Evolutionary conservation across 2,329 filamentous ascomycete species (phyloP).

Genomic region (Neonectria faginata): DNA sequence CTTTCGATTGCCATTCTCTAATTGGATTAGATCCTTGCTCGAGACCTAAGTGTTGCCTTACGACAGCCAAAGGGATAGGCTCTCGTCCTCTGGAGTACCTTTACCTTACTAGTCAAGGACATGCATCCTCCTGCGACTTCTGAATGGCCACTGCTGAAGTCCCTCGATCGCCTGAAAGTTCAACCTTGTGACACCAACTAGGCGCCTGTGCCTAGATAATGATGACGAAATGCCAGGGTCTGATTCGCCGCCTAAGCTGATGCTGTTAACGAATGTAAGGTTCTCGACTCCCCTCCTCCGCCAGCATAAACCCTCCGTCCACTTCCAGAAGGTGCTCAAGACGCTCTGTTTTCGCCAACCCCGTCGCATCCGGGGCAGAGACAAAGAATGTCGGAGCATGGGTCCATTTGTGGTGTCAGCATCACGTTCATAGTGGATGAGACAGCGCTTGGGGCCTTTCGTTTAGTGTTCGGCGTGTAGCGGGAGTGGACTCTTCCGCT

Average conservation of each 20-base stretch:
- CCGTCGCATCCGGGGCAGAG: constrained; percentile 17
- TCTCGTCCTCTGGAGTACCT: no score
- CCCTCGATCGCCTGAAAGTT: background rate
- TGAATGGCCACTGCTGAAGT: background rate
- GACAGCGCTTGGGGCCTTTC: background rate
- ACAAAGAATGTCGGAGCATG: constrained; percentile 10
- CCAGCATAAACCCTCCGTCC: background rate
- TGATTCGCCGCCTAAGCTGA: constrained; percentile 37
- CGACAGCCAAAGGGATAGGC: no score
- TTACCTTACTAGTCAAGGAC: no score
- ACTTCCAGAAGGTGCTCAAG: background rate
- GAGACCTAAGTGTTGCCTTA: no score
- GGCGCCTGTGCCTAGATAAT: constrained; percentile 1
- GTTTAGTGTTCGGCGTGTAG: background rate
- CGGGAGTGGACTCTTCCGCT: background rate
- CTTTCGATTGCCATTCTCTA: no score
- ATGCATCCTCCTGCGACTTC: background rate
- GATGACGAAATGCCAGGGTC: constrained; percentile 37
- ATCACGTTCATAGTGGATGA: background rate
- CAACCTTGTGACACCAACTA: background rate
- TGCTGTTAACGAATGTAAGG: constrained; percentile 9
- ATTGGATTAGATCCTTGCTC: no score
- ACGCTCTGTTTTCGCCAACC: background rate
- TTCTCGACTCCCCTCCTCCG: constrained; percentile 3
- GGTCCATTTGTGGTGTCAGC: constrained; percentile 5